phyloP scores from a whole-genome alignment of 2,329 filamentous ascomycete species.

The Colletotrichum endophyticum region DNA sequence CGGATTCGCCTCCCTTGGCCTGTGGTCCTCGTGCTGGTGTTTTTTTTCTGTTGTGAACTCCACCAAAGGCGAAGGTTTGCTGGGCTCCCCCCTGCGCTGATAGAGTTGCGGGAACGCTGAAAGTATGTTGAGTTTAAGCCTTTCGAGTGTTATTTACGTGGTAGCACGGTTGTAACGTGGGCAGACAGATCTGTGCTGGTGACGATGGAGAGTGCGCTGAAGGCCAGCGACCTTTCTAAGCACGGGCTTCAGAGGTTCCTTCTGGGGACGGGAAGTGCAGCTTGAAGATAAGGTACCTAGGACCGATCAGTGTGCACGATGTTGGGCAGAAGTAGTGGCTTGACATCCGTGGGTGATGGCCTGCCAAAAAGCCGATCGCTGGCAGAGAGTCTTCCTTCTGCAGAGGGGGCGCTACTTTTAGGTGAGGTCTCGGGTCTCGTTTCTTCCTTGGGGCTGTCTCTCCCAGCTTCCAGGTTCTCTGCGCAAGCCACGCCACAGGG shows the following conservation, averaged over 20 bases:
- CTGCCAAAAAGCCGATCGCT: constrained; percentile 7
- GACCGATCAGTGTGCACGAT: neutral
- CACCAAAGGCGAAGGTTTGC: neutral
- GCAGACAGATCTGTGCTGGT: neutral
- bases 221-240: neutral
- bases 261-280: neutral
- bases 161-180: neutral
- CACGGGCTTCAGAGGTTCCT: neutral
- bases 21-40: neutral
- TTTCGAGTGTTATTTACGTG: neutral
- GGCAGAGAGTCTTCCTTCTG: neutral
- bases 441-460: neutral
- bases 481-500: neutral
- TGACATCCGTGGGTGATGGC: neutral
- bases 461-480: neutral
- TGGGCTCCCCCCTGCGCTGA: neutral
- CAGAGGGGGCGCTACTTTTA: neutral
- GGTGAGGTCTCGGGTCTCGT: neutral
- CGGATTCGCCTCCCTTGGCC: neutral
- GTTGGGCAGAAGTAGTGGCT: neutral
- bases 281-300: neutral
- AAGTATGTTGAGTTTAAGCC: neutral
- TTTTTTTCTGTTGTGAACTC: neutral
- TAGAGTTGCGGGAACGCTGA: constrained; percentile 14
- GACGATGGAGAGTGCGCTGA: neutral